Percentiles rank a stretch among this genome's conserved stretches.
These are phyloP conservation scores for Aquilaria malaccensis DNA, from an alignment of 345 rosid species.

Conservation along the genomic window DNA sequence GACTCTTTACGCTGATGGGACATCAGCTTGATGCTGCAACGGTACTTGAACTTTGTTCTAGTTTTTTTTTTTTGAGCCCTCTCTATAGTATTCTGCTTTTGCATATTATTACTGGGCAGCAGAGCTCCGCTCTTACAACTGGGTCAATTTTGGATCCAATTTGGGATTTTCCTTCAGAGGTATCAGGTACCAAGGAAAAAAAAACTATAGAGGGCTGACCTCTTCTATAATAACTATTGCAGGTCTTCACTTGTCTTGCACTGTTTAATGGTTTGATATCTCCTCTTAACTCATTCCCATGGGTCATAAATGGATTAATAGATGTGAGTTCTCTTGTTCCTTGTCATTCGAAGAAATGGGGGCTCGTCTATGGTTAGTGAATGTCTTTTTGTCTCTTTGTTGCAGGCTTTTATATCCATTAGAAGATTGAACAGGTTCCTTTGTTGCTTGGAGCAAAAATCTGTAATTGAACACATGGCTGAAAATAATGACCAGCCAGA, in stretches of 20 bases:
- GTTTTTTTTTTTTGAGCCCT: background rate
- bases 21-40: constrained; percentile 92
- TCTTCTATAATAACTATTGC: constrained; percentile 18
- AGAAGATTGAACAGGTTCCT: constrained; percentile 81
- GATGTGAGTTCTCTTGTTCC: constrained; percentile 54
- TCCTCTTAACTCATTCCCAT: constrained; percentile 92
- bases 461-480: constrained; percentile 17
- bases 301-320: constrained; percentile 94
- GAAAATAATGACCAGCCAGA: constrained; percentile 22
- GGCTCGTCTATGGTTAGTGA: constrained; percentile 3
- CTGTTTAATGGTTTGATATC: constrained; percentile 79
- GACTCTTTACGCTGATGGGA: constrained; percentile 80
- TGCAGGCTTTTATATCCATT: constrained; percentile 78
- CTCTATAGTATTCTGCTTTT: constrained; percentile 1
- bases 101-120: too few species aligned
- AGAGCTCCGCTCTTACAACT: too few species aligned
- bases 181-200: too few species aligned
- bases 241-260: constrained; percentile 97
- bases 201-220: constrained; percentile 6
- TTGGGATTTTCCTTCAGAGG: background rate
- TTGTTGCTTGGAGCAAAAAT: constrained; percentile 42
- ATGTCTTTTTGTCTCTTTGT: constrained; percentile 14
- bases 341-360: background rate
- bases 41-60: constrained; percentile 31
- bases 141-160: constrained; percentile 3